Base-by-base conservation (phyloP, 441 rosid genomes). In the Eutrema salsugineum region DNA sequence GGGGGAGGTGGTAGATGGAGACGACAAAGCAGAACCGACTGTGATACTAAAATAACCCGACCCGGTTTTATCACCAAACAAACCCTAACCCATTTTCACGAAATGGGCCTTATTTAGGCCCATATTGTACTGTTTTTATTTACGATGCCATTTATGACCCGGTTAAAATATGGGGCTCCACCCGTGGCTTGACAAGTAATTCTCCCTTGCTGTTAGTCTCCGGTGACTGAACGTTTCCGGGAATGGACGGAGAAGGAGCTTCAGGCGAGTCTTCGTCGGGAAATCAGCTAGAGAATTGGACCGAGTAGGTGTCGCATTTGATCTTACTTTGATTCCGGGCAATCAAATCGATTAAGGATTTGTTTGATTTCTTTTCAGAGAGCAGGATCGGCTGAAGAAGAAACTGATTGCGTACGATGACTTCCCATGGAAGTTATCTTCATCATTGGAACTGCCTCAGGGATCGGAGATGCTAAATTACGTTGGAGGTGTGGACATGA, bases 401-500 rank as follows among this genome's bases (percentile, higher is more conserved):
- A 80, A 82, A 73, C 55, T 93, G 79, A 77, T 86, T 74, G 65
- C 67, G 15, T 38, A 68, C 58, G 85, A 69, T 81, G 86, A 89
- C 70, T 89, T 93, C 76, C 14, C 83, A 24, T 89, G 96, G 94
- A 81, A 65, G 53, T 51, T 83, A 53, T 30, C 77, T 0, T 66
- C 73, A 61, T 71, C 80, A 27, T 11, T 54, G 59, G 77, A 59
- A 11, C 20, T 42, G 0, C 2, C 68, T 19, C 70, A 55, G 5
- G 62, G 60, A 43, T 66, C 70, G 17, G 81, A 55, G 51, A 54
- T 32, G 15, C 79, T 91, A 63, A 87, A 67, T 77, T 90, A 86
- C 79, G 87, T 91, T 19, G 97, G 95, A 15, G 97, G 99, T 40
- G 96, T 90, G 8, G 97, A 91, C 75, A 79, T 94, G 71, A 91